Conservation (phyloP, 495 filamentous ascomycete genomes). For the Penicillium taxi region DNA sequence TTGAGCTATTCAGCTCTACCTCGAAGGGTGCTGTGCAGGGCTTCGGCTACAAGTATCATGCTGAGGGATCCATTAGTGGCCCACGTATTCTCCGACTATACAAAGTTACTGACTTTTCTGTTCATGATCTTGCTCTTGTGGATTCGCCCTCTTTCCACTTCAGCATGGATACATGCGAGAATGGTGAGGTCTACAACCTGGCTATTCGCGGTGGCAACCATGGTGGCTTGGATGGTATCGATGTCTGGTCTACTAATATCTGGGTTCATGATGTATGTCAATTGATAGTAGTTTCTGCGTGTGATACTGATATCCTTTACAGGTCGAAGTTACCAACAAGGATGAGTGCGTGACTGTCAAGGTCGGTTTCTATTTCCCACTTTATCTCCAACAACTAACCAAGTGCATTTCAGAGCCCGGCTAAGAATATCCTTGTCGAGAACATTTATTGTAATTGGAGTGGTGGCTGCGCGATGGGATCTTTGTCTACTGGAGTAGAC, state of each 20-base stretch:
- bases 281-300: not conserved
- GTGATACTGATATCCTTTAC: conserved; percentile 7
- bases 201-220: conserved; percentile 43
- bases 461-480: conserved; percentile 48
- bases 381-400: not conserved
- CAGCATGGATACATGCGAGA: conserved; percentile 37
- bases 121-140: conserved; percentile 45
- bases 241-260: conserved; percentile 44
- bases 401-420: conserved; percentile 19
- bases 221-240: conserved; percentile 46
- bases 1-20: conserved; percentile 44
- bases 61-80: conserved; percentile 14
- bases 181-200: conserved; percentile 47
- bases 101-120: conserved; percentile 37
- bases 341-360: conserved; percentile 50
- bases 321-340: conserved; percentile 49
- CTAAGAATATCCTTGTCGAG: conserved; percentile 46
- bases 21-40: conserved; percentile 45
- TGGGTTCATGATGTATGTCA: conserved; percentile 43
- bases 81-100: conserved; percentile 35
- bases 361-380: conserved; percentile 11
- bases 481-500: conserved; percentile 27
- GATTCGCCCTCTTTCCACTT: conserved; percentile 47
- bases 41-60: conserved; percentile 39
- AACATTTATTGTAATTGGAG: conserved; percentile 53